Conservation (phyloP, 345 rosid species). For the Hypericum androsaemum region DNA sequence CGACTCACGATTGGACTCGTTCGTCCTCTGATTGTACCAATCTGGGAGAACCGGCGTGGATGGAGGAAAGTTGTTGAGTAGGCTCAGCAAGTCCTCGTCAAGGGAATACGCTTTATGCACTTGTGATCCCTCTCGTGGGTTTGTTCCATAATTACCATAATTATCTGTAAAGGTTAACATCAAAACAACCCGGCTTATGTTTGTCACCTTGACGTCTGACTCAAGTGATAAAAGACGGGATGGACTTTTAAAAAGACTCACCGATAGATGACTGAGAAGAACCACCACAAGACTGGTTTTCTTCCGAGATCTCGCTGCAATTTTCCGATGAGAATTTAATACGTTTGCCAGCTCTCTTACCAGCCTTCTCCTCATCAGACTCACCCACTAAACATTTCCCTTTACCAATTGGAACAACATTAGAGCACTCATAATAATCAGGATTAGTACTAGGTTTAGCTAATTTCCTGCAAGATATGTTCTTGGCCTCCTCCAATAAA, state of each 20-base stretch:
- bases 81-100: no score
- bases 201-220: no score
- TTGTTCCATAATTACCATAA: no score
- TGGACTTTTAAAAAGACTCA: conserved; percentile 17
- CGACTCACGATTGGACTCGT: no score
- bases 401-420: conserved; percentile 14
- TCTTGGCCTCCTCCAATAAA: conserved; percentile 43
- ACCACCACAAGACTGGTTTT: conserved; percentile 24
- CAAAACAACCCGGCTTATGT: no score
- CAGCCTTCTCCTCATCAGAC: neutral
- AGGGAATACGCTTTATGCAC: no score
- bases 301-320: conserved; percentile 9
- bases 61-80: no score
- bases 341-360: conserved; percentile 7
- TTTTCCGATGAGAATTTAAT: conserved; percentile 8
- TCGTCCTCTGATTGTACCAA: no score
- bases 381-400: conserved; percentile 15
- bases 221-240: no score
- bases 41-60: no score
- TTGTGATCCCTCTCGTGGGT: no score
- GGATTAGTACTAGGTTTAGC: conserved; percentile 14
- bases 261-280: conserved; percentile 44
- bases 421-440: neutral
- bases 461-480: conserved; percentile 10
- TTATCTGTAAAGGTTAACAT: no score